A percentile compares a stretch with the other conserved stretches of the same genome.
phyloP scores from a whole-genome alignment of 352 stramenopile genomes.

The Globisporangium paroecandrum region DNA sequence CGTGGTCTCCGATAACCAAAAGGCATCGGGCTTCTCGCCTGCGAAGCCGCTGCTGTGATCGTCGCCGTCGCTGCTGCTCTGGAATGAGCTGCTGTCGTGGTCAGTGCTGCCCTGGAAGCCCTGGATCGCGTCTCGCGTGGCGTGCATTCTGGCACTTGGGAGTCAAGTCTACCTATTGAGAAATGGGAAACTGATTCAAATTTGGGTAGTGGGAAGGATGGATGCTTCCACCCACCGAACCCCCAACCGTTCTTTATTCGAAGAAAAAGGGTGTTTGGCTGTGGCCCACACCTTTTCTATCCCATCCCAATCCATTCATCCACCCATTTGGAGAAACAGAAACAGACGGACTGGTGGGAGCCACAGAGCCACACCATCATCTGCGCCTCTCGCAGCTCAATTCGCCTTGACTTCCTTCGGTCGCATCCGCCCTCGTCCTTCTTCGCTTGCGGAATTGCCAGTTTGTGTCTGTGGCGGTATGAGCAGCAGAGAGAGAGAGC shows the following conservation, averaged over 20 bases:
- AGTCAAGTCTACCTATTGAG: not conserved
- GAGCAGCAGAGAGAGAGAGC: too few species aligned
- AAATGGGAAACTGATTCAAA: not conserved
- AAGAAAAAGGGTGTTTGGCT: not conserved
- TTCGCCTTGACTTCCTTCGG: too few species aligned
- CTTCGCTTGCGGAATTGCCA: too few species aligned
- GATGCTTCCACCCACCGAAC: not conserved
- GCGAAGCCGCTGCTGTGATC: not conserved
- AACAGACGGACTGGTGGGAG: not conserved
- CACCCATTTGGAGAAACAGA: not conserved
- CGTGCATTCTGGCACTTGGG: not conserved
- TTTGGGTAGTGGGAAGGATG: not conserved
- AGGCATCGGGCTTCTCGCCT: not conserved
- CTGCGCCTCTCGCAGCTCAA: too few species aligned
- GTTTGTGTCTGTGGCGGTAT: too few species aligned
- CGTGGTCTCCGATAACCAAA: not conserved
- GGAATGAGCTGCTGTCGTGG: not conserved
- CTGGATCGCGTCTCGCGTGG: not conserved
- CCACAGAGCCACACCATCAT: too few species aligned
- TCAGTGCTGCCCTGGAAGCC: not conserved
- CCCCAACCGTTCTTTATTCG: not conserved
- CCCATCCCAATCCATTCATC: too few species aligned
- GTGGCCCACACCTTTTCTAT: not conserved
- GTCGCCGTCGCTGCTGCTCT: not conserved
- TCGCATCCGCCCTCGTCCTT: too few species aligned